A percentile compares a stretch with the other conserved stretches of the same genome.
phyloP scores from a whole-genome alignment of 148 eudicot species.

The Nyssa sinensis region DNA sequence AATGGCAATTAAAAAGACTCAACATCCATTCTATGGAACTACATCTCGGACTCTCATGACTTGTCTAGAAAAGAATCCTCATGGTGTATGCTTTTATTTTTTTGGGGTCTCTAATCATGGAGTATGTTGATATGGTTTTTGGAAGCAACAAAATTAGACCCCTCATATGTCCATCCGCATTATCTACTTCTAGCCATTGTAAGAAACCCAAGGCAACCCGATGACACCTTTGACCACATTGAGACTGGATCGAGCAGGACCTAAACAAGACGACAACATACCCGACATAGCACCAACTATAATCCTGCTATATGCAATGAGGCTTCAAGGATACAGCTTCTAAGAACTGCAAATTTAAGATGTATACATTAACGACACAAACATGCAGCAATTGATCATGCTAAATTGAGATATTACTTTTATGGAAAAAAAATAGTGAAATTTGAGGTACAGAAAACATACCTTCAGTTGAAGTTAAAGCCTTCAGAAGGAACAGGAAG shows the following conservation, averaged over 20 bases:
- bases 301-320: neutral
- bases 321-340: neutral
- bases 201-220: neutral
- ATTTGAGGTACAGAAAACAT: neutral
- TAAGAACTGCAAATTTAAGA: constrained; percentile 9
- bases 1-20: neutral
- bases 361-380: neutral
- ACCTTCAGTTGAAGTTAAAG: constrained; percentile 37
- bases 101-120: neutral
- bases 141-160: neutral
- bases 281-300: neutral
- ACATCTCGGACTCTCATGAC: neutral
- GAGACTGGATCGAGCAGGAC: neutral
- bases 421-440: neutral
- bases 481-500: constrained; percentile 36
- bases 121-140: neutral
- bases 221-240: neutral
- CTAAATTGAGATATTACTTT: neutral
- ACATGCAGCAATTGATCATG: neutral
- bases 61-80: neutral
- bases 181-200: neutral
- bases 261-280: neutral
- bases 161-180: neutral
- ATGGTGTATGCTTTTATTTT: no score
- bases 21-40: neutral